Conservation (phyloP, 345 rosid genomes). For the Syzygium jambos region DNA sequence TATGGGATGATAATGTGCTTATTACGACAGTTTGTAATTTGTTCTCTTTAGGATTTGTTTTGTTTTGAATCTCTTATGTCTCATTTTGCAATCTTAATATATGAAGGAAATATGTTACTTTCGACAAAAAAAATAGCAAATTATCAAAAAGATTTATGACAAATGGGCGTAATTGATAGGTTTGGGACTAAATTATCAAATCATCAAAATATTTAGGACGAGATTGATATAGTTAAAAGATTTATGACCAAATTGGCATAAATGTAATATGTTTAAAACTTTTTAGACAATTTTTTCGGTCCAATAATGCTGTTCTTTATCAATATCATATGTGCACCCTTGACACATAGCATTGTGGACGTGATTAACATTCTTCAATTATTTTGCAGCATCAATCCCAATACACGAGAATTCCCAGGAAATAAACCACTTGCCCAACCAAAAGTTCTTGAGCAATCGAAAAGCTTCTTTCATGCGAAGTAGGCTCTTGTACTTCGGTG, state of each 20-base stretch:
- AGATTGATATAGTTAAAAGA: not conserved
- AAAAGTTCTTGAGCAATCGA: not conserved
- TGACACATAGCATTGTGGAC: not conserved
- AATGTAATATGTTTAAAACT: fast-evolving
- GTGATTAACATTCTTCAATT: not conserved
- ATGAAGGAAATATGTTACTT: not conserved
- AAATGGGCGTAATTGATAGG: not conserved
- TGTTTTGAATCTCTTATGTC: not conserved
- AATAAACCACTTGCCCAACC: not conserved
- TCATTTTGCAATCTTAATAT: not conserved
- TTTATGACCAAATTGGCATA: fast-evolving
- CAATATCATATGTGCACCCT: fast-evolving
- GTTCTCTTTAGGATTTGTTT: not conserved
- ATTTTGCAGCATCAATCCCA: not conserved
- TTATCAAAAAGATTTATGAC: fast-evolving
- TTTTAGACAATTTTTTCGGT: fast-evolving
- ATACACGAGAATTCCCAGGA: not conserved
- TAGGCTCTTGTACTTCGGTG: not conserved
- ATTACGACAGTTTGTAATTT: not conserved
- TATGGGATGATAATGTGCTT: not conserved
- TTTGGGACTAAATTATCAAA: not conserved
- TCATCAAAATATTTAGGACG: fast-evolving
- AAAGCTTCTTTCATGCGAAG: not conserved
- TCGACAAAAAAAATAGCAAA: not conserved
- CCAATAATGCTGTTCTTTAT: fast-evolving